Evolutionary conservation across 352 stramenopile species (phyloP), one percentile per base, ranked within the genome.

Genomic region (Aphanomyces astaci): DNA sequence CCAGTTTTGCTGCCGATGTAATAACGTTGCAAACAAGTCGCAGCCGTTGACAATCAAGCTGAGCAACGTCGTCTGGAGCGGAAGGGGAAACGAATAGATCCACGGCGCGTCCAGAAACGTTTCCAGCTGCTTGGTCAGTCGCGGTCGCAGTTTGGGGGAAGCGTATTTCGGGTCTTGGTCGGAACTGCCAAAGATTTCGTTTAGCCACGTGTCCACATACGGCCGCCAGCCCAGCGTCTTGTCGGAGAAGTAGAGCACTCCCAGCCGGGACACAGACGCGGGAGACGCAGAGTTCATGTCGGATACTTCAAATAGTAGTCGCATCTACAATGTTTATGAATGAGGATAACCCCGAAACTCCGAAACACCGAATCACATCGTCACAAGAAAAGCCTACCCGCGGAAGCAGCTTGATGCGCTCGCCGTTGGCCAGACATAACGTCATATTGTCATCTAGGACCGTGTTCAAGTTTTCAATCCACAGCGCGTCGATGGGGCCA

Each of bases 251-350:
- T 97, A 98, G 7, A 98, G 79, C 27, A 98, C 88, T 36, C 92
- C 92, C 11, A 96, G 82, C 2, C 90, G 84, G 49, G 86, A 96
- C 9, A 98, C 90, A 17, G 92, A 98, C 10, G 93, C 93, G 2
- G 93, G 93, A 0, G 89, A 97, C 3, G 93, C 93, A 3, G 89
- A 90, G 3, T 79, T 78, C 1, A 96, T 89, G 72, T 98, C 90
- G 22, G 85, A 79, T 2, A 97, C 90, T 75, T 98, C 93, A 70
- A 98, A 98, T 1, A 98, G 60, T 71, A 96, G 79, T 57, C 97
- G 94, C 71, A 98, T 98, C 32, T 86, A 64, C 31, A 28, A 1
- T 33, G 13, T 31, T 54, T 2, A 46, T n/a, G 33, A 7, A 5
- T 63, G 2, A 2, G 24, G 2, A 9, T 28, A 5, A 46, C 1